Base-by-base conservation (phyloP, 805 yeast species). In the Candida hispaniensis region DNA sequence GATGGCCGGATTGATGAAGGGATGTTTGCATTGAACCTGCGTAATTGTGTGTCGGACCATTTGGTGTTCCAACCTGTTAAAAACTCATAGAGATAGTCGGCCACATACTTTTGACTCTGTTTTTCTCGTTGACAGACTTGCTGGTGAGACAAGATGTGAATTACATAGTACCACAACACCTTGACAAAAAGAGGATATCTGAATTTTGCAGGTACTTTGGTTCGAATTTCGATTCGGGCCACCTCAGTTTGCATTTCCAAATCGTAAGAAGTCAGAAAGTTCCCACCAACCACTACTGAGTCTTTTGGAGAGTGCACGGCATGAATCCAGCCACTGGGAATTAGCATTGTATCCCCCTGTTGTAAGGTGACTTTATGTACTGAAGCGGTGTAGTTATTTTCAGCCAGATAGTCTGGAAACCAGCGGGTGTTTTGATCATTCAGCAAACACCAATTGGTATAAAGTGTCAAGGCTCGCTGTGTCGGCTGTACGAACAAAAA, bases 251-350 rank as follows among this genome's bases (percentile, higher is more conserved):
- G 93, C 44, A 66, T 75, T 13, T 63, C 60, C 43, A 82, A 56
- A 47, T 76, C 75, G 38, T 70, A 56, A 24, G 73, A 50, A 1
- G 93, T 81, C 16, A 85, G 58, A 51, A 76, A 85, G 52, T 85
- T 85, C 0, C 96, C 96, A 2, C 95, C 95, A 38, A 85, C 69
- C 3, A 85, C 83, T 2, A 83, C 58, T 0, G 93, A 71, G 50
- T 85, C 94, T 10, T 60, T 58, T 0, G 93, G 88, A 0, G 95
- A 83, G 48, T 73, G 73, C 0, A 85, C 96, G 0, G 91, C 75
- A 55, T 85, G 95, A 32, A 85, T 83, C 93, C 94, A 85, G 0
- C 94, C 94, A 25, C 91, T 74, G 3, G 96, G 95, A 12, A 85
- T 75, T 9, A 83, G 63, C 56, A 85, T 66, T 15, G 83, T 63